Evolutionary conservation across 768 basidiomycete species (phyloP), one percentile per base, ranked within the genome.

Genomic region (Agrocybe praecox): DNA sequence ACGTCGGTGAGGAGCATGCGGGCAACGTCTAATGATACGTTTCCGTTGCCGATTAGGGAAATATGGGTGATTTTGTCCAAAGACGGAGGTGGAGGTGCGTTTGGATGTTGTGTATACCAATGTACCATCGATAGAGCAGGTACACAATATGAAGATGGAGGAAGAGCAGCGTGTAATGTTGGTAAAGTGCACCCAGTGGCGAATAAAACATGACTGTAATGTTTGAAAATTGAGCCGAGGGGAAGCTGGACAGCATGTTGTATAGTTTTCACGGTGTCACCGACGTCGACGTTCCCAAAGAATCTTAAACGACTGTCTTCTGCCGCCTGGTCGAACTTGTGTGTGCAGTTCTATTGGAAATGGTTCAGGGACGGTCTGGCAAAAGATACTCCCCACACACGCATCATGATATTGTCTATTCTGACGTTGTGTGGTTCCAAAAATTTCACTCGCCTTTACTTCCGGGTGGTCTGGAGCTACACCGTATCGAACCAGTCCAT

Each of bases 401-500:
- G 36, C 36, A 40, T 40, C 6, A 3, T 40, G 12, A 15, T n/a
- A 5, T 40, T 6, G 12, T 24, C 18, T 52, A 40, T 21, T 26
- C 36, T 46, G 18, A 42, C 49, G 15, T 26, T 45, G 42, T 55
- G 49, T 55, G 49, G 49, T 52, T 46, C 45, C 46, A 17, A 19
- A n/a, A 12, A 36, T 51, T n/a, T 46, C 50, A 61, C 62, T 69
- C 62, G 72, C 96, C 85, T 98, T 99, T 71, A 98, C 96, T 76
- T 98, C 96, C 10, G 97, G 94, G 72, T 98, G 96, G 75, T 98
- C 96, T 44, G 96, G 96, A 11, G 97, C 96, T 14, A 99, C 96
- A 0, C 97, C 96, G 66, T 96, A 99, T 45, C 97, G 80, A 3
- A 97, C 95, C 1, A 98, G 80, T 0, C 97, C 97, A 67, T 97